phyloP scores from a whole-genome alignment of 164 flowering plant genomes.

The Protea cynaroides region DNA sequence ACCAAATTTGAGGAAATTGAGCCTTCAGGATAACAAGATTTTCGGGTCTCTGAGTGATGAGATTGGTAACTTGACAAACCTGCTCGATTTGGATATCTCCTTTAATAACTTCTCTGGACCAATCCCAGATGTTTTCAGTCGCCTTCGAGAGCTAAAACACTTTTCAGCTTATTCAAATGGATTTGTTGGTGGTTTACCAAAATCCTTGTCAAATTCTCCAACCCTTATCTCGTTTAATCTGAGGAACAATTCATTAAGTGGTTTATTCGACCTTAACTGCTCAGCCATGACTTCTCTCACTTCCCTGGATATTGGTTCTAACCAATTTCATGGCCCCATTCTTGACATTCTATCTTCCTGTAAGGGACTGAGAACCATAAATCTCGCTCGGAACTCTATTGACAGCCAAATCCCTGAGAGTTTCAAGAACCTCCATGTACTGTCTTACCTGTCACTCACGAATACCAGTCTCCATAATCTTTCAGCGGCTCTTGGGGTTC shows the following conservation, averaged over 20 bases:
- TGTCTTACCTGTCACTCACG: constrained; percentile 12
- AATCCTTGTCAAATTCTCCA: constrained; percentile 12
- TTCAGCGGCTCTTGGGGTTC: constrained; percentile 10
- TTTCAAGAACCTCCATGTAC: constrained; percentile 11
- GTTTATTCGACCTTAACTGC: constrained; percentile 12
- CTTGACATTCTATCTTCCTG: constrained; percentile 15
- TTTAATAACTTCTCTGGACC: constrained; percentile 12
- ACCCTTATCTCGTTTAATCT: constrained; percentile 8
- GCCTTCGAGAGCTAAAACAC: constrained; percentile 8
- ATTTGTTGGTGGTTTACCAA: constrained; percentile 12
- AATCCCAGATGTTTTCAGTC: constrained; percentile 8
- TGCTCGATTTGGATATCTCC: constrained; percentile 12
- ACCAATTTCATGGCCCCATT: constrained; percentile 12
- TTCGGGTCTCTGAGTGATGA: constrained; percentile 6
- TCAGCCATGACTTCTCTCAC: constrained; percentile 9
- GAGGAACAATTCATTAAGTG: constrained; percentile 13
- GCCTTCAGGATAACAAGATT: constrained; percentile 10
- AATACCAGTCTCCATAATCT: constrained; percentile 11
- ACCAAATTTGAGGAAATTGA: constrained; percentile 2
- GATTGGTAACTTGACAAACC: constrained; percentile 14
- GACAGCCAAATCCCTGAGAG: constrained; percentile 7
- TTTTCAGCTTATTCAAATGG: constrained; percentile 14
- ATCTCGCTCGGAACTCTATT: constrained; percentile 12
- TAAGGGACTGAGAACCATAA: constrained; percentile 4
- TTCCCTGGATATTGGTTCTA: constrained; percentile 13